Percentiles rank a stretch among this genome's conserved stretches.
Conservation (phyloP, 441 rosid species). For the Syzygium malaccense region DNA sequence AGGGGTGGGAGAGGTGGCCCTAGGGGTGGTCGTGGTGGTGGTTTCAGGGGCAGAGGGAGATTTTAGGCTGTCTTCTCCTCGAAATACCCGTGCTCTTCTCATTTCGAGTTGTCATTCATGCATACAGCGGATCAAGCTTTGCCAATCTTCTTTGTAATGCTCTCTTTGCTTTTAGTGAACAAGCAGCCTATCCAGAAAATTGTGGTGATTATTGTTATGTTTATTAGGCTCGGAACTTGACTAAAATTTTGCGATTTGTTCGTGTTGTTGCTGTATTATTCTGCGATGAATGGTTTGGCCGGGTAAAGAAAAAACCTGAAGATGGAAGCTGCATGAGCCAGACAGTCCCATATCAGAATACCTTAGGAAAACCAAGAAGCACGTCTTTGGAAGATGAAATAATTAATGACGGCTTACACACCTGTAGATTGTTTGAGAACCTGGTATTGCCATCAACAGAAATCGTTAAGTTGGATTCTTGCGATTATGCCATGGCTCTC, state of each 20-base stretch:
- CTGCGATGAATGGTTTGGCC: not conserved
- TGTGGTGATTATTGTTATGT: not conserved
- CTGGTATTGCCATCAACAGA: not conserved
- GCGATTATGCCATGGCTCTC: not conserved
- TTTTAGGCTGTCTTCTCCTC: slow-evolving; percentile 24
- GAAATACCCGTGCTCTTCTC: slow-evolving; percentile 6
- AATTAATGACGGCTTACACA: not conserved
- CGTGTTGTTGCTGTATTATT: not conserved
- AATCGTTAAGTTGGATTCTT: not conserved
- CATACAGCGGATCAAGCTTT: slow-evolving; percentile 5
- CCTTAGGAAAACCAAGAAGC: not conserved
- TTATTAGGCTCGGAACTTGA: not conserved
- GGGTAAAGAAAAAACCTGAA: not conserved
- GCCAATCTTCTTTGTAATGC: not conserved
- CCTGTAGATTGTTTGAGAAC: not conserved
- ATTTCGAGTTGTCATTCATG: slow-evolving; percentile 5
- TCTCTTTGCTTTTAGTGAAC: not conserved
- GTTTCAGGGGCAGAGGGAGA: slow-evolving; percentile 86
- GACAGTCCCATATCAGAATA: not conserved
- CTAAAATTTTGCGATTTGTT: not conserved
- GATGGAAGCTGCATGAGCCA: not conserved
- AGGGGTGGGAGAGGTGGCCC: slow-evolving; percentile 66
- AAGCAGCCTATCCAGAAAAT: not conserved
- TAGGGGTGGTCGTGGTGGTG: slow-evolving; percentile 64
- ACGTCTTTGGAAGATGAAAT: not conserved